Conservation (phyloP, 2,329 filamentous ascomycete species). For the Trichoderma asperellum region DNA sequence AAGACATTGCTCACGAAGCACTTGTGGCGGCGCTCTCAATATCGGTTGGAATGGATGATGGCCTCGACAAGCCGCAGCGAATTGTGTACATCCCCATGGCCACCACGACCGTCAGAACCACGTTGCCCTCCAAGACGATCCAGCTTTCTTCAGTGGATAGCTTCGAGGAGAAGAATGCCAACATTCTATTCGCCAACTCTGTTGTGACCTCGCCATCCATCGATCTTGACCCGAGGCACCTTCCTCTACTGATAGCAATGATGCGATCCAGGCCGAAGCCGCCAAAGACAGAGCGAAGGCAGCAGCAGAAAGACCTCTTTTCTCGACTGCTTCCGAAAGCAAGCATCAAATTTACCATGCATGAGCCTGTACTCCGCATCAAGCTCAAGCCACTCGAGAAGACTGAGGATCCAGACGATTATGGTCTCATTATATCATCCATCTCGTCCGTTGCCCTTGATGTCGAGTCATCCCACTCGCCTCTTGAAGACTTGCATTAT, state of each 20-base stretch:
- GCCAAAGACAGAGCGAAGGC: constrained; percentile 45
- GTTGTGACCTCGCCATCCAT: constrained; percentile 95
- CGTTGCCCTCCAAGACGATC: constrained; percentile 90
- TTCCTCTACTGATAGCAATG: constrained; percentile 81
- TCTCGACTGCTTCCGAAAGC: constrained; percentile 93
- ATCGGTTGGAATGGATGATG: constrained; percentile 87
- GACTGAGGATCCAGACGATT: constrained; percentile 72
- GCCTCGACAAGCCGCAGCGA: constrained; percentile 81
- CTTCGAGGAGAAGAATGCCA: constrained; percentile 84
- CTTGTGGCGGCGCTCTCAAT: constrained; percentile 90
- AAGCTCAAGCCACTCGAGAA: constrained; percentile 78
- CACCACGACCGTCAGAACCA: constrained; percentile 92
- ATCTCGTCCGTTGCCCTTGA: constrained; percentile 93
- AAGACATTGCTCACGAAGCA: constrained; percentile 93
- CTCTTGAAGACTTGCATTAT: constrained; percentile 83
- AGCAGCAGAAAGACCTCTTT: constrained; percentile 67
- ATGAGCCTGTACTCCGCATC: constrained; percentile 92
- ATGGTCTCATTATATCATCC: constrained; percentile 92
- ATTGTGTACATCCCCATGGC: constrained; percentile 96
- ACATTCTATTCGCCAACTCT: constrained; percentile 94
- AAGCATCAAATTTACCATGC: constrained; percentile 92
- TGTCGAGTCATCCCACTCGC: constrained; percentile 92
- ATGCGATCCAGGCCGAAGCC: constrained; percentile 59
- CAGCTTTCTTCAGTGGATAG: constrained; percentile 74
- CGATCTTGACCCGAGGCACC: constrained; percentile 87